These are phyloP conservation scores for Russula ochroleuca DNA, from an alignment of 768 basidiomycete genomes.

Conservation along the genomic window DNA sequence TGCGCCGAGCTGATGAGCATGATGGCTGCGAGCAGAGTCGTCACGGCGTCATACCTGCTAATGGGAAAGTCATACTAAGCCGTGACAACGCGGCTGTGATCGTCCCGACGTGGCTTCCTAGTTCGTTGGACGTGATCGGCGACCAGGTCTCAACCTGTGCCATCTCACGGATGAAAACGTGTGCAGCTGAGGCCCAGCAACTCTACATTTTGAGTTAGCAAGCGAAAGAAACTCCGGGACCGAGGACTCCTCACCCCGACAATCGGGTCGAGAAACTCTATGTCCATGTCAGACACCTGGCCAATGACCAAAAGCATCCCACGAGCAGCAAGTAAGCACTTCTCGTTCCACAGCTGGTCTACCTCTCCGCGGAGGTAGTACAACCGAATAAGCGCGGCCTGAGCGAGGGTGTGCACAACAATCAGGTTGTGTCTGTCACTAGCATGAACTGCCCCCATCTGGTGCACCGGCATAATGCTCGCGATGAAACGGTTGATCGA, in stretches of 20 bases:
- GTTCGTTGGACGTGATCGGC: constrained; percentile 50
- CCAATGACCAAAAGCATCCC: constrained; percentile 57
- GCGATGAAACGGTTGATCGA: constrained; percentile 60
- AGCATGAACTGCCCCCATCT: constrained; percentile 50
- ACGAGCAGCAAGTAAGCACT: constrained; percentile 61
- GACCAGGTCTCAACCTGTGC: constrained; percentile 59
- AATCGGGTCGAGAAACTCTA: constrained; percentile 71
- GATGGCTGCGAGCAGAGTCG: not conserved
- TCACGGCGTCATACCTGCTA: constrained; percentile 39
- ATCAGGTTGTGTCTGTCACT: constrained; percentile 60
- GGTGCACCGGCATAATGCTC: constrained; percentile 60
- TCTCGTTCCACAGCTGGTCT: constrained; percentile 58
- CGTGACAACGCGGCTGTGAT: constrained; percentile 62
- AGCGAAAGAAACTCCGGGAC: not conserved
- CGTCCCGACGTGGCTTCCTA: constrained; percentile 57
- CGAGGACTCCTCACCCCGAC: constrained; percentile 51
- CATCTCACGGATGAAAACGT: constrained; percentile 64
- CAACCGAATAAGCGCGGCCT: constrained; percentile 62
- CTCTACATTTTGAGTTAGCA: constrained; percentile 40
- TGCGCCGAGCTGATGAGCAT: constrained; percentile 4
- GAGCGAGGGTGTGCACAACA: constrained; percentile 59
- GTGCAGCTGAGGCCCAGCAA: constrained; percentile 68
- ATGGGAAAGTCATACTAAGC: constrained; percentile 56
- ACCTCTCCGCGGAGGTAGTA: constrained; percentile 46
- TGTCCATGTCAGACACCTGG: constrained; percentile 59